These are phyloP conservation scores for Talaromyces sp. DNA, from an alignment of 2,329 filamentous ascomycete genomes.

Conservation along the genomic window DNA sequence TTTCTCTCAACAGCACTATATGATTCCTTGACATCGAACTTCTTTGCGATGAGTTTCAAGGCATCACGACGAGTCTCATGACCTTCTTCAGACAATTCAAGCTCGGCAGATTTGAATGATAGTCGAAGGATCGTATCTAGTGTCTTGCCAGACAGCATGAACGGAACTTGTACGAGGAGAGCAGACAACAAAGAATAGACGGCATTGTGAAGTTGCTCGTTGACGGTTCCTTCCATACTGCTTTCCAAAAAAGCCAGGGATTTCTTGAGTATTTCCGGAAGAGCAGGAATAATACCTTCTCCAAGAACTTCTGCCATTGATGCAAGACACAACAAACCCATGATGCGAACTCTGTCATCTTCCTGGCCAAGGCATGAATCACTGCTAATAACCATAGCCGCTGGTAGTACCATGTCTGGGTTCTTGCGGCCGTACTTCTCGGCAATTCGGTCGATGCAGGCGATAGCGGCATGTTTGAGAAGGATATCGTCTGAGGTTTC, in stretches of 20 bases:
- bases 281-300: slow-evolving; percentile 77
- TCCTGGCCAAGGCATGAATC: slow-evolving; percentile 70
- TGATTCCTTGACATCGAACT: slow-evolving; percentile 72
- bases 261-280: slow-evolving; percentile 71
- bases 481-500: slow-evolving; percentile 66
- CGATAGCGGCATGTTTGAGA: slow-evolving; percentile 80
- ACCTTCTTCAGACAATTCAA: slow-evolving; percentile 58
- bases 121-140: slow-evolving; percentile 68
- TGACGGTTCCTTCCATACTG: slow-evolving; percentile 55
- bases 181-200: slow-evolving; percentile 75
- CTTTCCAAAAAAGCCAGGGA: slow-evolving; percentile 67
- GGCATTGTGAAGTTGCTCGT: slow-evolving; percentile 72
- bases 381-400: slow-evolving; percentile 73
- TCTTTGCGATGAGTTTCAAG: slow-evolving; percentile 69
- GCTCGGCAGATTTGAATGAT: slow-evolving; percentile 68
- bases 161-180: slow-evolving; percentile 78
- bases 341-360: slow-evolving; percentile 69
- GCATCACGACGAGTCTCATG: slow-evolving; percentile 66
- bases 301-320: slow-evolving; percentile 85
- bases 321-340: slow-evolving; percentile 83
- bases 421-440: slow-evolving; percentile 96
- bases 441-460: slow-evolving; percentile 86
- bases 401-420: slow-evolving; percentile 67
- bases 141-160: slow-evolving; percentile 76
- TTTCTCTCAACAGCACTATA: slow-evolving; percentile 70